phyloP scores from a whole-genome alignment of 169 alveolate genomes.

The Plasmodium cynomolgi region DNA sequence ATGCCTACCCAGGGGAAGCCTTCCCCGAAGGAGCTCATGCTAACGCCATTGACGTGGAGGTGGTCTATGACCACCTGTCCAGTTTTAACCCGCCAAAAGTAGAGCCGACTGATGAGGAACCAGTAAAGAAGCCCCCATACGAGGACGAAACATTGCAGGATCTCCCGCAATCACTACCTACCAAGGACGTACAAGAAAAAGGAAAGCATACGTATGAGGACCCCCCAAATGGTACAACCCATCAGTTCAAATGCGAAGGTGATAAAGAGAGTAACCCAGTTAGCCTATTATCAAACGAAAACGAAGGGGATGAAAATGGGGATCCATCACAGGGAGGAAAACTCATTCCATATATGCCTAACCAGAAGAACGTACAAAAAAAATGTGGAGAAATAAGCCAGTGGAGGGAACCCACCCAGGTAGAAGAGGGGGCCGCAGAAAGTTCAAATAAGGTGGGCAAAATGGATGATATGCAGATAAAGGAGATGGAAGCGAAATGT shows the following conservation, averaged over 20 bases:
- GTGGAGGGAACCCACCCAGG: not conserved
- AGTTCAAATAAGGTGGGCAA: not conserved
- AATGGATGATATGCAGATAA: constrained; percentile 2
- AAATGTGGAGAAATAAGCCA: not conserved
- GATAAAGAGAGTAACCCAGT: not conserved
- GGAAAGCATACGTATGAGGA: not conserved
- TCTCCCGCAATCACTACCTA: not conserved
- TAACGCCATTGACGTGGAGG: not conserved
- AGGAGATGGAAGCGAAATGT: not conserved
- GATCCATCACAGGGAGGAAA: not conserved
- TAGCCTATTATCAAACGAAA: not conserved
- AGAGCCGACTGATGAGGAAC: not conserved
- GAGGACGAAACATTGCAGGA: not conserved
- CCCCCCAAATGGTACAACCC: not conserved
- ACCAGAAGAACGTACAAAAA: not conserved
- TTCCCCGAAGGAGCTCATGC: not conserved
- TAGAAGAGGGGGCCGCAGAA: not conserved
- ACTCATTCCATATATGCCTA: not conserved
- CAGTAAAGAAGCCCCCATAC: not conserved
- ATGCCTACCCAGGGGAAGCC: not conserved
- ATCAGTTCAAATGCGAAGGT: not conserved
- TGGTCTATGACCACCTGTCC: not conserved
- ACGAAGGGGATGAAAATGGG: not conserved
- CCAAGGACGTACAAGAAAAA: not conserved
- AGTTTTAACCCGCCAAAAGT: not conserved